Conservation (phyloP, 805 yeast genomes). For the Myxozyma lipomycoides region DNA sequence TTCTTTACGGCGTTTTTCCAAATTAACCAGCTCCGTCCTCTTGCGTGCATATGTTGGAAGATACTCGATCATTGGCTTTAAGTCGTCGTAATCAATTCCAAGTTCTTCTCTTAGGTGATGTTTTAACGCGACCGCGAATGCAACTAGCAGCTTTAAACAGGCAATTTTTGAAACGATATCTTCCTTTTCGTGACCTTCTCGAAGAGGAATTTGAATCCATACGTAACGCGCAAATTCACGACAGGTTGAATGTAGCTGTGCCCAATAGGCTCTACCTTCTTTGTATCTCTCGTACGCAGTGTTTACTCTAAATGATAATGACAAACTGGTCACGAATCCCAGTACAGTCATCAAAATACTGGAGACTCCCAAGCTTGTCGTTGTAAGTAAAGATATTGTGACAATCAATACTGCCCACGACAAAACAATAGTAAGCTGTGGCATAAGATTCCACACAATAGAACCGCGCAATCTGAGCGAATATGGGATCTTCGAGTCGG, state of each 20-base stretch:
- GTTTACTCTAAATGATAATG: constrained; percentile 25
- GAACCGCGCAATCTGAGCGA: constrained; percentile 27
- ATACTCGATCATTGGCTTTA: constrained; percentile 23
- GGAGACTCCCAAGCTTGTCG: constrained; percentile 19
- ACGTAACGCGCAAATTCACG: constrained; percentile 20
- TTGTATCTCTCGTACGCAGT: constrained; percentile 28
- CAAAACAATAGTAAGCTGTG: constrained; percentile 20
- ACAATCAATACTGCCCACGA: constrained; percentile 21
- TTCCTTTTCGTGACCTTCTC: constrained; percentile 18
- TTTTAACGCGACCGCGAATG: constrained; percentile 24
- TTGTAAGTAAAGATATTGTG: constrained; percentile 17
- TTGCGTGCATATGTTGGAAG: constrained; percentile 25
- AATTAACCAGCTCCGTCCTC: constrained; percentile 9
- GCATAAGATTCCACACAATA: constrained; percentile 22
- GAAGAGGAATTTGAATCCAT: constrained; percentile 23
- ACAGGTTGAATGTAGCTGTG: constrained; percentile 13
- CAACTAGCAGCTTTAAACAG: constrained; percentile 18
- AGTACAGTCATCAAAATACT: constrained; percentile 23
- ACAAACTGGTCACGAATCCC: constrained; percentile 26
- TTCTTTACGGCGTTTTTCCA: constrained; percentile 2
- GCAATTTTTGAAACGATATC: constrained; percentile 15
- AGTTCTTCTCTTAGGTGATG: constrained; percentile 29
- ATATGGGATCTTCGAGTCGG: constrained; percentile 21
- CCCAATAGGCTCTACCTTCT: constrained; percentile 27
- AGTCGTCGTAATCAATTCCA: constrained; percentile 26